phyloP scores from a whole-genome alignment of 2,329 filamentous ascomycete species.

The Pestalotiopsis sp. region DNA sequence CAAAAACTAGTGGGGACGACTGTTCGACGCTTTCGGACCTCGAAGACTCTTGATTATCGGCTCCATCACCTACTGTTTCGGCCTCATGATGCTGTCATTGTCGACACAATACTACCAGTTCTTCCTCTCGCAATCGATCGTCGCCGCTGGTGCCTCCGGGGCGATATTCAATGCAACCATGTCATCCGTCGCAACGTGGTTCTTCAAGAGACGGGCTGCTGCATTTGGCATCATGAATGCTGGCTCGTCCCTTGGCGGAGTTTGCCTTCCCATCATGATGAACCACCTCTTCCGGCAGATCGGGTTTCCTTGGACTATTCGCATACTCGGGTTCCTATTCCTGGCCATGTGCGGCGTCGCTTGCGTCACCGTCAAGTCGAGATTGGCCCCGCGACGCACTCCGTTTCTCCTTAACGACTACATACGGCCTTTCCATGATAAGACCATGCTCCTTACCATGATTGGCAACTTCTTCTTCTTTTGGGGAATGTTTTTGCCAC shows the following conservation, averaged over 20 bases:
- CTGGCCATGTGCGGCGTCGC: constrained; percentile 32
- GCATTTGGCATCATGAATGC: constrained; percentile 51
- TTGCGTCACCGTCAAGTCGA: constrained; percentile 34
- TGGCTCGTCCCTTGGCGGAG: constrained; percentile 52
- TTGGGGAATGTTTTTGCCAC: constrained; percentile 56
- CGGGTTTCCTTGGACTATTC: constrained; percentile 43
- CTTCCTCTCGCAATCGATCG: constrained; percentile 39
- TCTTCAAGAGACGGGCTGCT: constrained; percentile 46
- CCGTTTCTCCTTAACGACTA: constrained; percentile 52
- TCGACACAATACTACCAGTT: constrained; percentile 41
- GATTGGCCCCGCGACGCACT: constrained; percentile 34
- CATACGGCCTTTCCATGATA: constrained; percentile 46
- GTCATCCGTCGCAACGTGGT: constrained; percentile 45
- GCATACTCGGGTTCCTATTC: constrained; percentile 38
- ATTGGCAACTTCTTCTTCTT: constrained; percentile 56
- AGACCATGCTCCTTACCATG: constrained; percentile 44
- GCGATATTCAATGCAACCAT: constrained; percentile 38
- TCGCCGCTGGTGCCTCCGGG: constrained; percentile 35
- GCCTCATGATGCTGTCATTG: constrained; percentile 65
- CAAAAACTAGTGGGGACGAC: constrained; percentile 39
- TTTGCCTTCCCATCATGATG: constrained; percentile 60
- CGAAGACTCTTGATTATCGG: constrained; percentile 54
- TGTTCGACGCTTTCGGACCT: constrained; percentile 64
- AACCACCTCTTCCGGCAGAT: constrained; percentile 51
- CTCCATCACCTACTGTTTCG: constrained; percentile 60